A percentile compares a stretch with the other conserved stretches of the same genome.
Conservation (phyloP, 495 filamentous ascomycete genomes). For the Aspergillus diversus region DNA sequence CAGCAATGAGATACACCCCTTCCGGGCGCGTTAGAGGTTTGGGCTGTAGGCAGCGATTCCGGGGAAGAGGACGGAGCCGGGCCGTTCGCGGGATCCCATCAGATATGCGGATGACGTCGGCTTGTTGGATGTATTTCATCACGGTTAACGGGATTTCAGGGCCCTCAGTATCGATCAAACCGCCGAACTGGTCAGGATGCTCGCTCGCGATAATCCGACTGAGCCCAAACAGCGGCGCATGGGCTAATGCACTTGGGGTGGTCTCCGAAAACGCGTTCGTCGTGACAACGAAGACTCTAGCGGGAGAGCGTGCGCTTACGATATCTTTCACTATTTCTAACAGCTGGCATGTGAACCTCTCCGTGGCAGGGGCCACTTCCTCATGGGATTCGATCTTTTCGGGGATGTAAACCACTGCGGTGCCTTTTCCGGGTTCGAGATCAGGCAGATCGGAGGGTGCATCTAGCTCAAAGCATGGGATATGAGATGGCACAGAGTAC, state of each 20-base stretch:
- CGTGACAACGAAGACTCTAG: conserved; percentile 35
- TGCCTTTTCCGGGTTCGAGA: conserved; percentile 9
- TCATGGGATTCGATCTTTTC: conserved; percentile 14
- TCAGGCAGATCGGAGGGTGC: not conserved
- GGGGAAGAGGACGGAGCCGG: conserved; percentile 36
- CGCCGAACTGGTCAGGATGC: conserved; percentile 42
- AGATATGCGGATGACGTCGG: conserved; percentile 49
- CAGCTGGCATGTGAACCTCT: conserved; percentile 26
- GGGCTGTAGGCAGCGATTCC: conserved; percentile 8
- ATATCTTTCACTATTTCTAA: conserved; percentile 33
- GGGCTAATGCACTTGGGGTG: conserved; percentile 35
- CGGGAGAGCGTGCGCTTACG: conserved; percentile 7
- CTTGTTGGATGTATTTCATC: conserved; percentile 38
- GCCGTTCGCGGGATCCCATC: conserved; percentile 43
- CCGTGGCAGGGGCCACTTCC: conserved; percentile 13
- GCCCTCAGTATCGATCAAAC: conserved; percentile 36
- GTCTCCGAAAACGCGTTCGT: conserved; percentile 17
- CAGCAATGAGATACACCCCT: conserved; percentile 53
- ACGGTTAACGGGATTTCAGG: conserved; percentile 30
- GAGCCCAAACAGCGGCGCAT: conserved; percentile 40
- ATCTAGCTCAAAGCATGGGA: not conserved
- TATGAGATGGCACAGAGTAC: not conserved
- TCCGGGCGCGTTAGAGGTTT: conserved; percentile 32
- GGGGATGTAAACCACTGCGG: conserved; percentile 32
- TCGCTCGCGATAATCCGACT: conserved; percentile 43